Conservation (phyloP, 768 basidiomycete species). For the Russula compacta region DNA sequence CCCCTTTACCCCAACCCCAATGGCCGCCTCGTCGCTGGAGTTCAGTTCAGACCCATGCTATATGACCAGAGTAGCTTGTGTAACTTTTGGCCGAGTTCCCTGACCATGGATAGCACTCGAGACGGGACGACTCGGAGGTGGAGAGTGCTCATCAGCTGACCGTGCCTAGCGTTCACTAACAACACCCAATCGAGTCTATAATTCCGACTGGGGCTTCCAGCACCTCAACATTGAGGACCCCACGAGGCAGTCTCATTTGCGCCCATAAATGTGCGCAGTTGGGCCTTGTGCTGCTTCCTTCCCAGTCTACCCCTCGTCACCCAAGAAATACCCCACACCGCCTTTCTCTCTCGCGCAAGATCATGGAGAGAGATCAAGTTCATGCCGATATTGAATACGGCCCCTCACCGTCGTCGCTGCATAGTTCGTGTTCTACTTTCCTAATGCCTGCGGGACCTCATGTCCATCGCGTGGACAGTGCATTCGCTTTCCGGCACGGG, state of each 20-base stretch:
- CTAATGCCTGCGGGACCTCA: not conserved
- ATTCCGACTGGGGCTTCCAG: not conserved
- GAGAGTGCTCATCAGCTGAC: too few species aligned
- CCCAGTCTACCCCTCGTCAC: not conserved
- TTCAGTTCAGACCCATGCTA: too few species aligned
- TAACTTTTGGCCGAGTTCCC: too few species aligned
- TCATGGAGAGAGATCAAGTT: not conserved
- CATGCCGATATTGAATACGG: slow-evolving; percentile 3
- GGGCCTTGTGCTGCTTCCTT: too few species aligned
- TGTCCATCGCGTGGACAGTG: not conserved
- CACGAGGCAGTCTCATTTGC: not conserved
- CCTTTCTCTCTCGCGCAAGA: not conserved
- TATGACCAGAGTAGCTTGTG: too few species aligned
- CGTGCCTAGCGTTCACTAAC: too few species aligned
- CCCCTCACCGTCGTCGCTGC: not conserved
- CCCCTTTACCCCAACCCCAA: too few species aligned
- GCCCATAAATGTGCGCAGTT: not conserved
- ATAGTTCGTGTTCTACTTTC: not conserved
- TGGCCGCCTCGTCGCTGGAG: too few species aligned
- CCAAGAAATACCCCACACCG: not conserved
- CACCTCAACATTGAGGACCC: not conserved
- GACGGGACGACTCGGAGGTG: too few species aligned
- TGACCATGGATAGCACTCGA: too few species aligned
- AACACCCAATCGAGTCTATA: too few species aligned
- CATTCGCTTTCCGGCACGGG: not conserved